Percentiles rank a stretch among this genome's conserved stretches.
Conservation (phyloP, 306 rosid species). For the Fragaria vesca region DNA sequence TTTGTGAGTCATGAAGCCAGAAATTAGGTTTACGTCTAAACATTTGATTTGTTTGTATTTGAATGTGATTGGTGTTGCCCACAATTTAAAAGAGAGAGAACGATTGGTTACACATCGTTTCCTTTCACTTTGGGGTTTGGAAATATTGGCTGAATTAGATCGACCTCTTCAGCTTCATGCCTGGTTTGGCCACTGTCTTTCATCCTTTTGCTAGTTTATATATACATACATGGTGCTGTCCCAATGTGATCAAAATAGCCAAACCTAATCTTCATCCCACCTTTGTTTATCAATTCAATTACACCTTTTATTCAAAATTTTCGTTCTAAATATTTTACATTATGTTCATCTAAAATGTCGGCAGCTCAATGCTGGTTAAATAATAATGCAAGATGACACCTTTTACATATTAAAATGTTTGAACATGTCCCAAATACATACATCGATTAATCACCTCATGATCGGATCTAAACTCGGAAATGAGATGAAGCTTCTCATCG, state of each 20-base stretch:
- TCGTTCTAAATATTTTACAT: background rate
- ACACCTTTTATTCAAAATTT: background rate
- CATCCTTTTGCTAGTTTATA: background rate
- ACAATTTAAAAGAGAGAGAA: conserved; percentile 7
- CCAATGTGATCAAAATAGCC: background rate
- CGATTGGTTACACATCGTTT: conserved; percentile 9
- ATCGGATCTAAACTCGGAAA: background rate
- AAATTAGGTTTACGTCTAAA: conserved; percentile 36
- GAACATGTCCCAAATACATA: background rate
- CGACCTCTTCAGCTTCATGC: background rate
- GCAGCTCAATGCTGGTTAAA: background rate
- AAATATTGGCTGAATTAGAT: background rate
- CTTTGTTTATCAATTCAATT: background rate
- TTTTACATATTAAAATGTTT: background rate
- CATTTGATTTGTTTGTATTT: conserved; percentile 9
- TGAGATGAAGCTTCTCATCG: background rate
- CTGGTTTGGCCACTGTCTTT: conserved; percentile 8
- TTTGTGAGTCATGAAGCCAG: conserved; percentile 5
- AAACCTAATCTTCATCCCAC: background rate
- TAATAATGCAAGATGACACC: background rate
- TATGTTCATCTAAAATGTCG: background rate
- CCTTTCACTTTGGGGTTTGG: background rate
- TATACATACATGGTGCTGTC: background rate
- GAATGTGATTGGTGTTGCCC: conserved; percentile 3
- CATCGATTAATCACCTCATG: background rate